These are phyloP conservation scores for Clarireedia homoeocarpa DNA, from an alignment of 2,329 filamentous ascomycete genomes.

Conservation along the genomic window DNA sequence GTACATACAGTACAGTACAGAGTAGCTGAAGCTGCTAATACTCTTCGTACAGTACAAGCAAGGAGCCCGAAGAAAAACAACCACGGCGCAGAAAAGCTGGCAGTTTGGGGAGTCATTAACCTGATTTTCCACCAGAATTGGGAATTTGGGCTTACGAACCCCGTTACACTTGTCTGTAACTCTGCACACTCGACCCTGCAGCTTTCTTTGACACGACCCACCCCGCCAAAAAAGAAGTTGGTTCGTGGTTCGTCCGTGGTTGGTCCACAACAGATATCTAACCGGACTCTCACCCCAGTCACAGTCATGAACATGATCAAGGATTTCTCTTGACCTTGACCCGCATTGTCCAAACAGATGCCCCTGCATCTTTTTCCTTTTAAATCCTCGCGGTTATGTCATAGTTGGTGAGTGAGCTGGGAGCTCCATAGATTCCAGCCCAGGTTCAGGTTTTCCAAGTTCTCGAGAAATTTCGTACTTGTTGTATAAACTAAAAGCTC, in stretches of 20 bases:
- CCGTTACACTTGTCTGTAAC: no score
- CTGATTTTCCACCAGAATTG: no score
- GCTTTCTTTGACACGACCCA: background rate
- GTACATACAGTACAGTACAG: background rate
- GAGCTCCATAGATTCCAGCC: slow-evolving; percentile 3
- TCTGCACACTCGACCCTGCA: background rate
- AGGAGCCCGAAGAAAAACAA: background rate
- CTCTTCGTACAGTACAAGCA: background rate
- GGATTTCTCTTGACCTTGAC: background rate
- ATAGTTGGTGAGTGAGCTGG: background rate
- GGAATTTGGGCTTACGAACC: no score
- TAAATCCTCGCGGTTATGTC: slow-evolving; percentile 4
- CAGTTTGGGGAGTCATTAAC: background rate
- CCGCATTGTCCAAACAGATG: no score
- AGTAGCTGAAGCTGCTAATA: background rate
- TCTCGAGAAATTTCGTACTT: background rate
- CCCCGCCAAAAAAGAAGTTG: background rate
- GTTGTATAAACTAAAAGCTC: slow-evolving; percentile 5
- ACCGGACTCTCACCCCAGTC: background rate
- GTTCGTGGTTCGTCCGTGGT: background rate
- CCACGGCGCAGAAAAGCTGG: background rate
- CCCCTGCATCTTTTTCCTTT: background rate
- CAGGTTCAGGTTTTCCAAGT: slow-evolving; percentile 7
- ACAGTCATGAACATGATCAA: no score
- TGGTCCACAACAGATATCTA: background rate